phyloP scores from a whole-genome alignment of 129 eudicot species.

The Gnaphalium uliginosum region DNA sequence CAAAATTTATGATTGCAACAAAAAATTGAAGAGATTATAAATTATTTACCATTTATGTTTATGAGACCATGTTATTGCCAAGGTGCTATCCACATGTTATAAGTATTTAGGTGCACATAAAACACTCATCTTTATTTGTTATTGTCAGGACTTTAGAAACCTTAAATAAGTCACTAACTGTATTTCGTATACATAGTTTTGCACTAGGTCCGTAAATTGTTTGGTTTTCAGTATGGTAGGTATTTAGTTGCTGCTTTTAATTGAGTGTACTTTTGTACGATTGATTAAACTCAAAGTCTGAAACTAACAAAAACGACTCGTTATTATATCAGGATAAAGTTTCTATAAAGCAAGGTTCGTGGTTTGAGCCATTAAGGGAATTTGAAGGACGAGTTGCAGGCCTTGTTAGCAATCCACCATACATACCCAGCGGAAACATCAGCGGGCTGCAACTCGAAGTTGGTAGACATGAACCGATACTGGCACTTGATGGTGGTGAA shows the following conservation, averaged over 20 bases:
- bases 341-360: constrained; percentile 67
- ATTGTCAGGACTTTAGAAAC: not conserved
- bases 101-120: too few species aligned
- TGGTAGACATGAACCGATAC: constrained; percentile 75
- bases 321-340: constrained; percentile 55
- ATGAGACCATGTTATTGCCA: too few species aligned
- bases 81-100: too few species aligned
- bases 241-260: not conserved
- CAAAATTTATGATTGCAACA: too few species aligned
- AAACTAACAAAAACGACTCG: not conserved
- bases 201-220: not conserved
- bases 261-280: not conserved
- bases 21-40: not conserved
- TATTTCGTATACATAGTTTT: too few species aligned
- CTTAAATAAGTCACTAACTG: not conserved
- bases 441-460: constrained; percentile 85
- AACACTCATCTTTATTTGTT: not conserved
- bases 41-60: not conserved
- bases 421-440: constrained; percentile 77
- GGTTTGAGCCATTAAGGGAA: constrained; percentile 79
- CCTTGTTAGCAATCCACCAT: constrained; percentile 94
- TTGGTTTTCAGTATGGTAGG: not conserved
- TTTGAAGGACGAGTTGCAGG: constrained; percentile 69
- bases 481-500: constrained; percentile 93
- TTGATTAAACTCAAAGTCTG: not conserved